A percentile compares a stretch with the other conserved stretches of the same genome.
Evolutionary conservation across 176 grass and related monocot genomes (phyloP).

Genomic region (Sorghum bicolor): Sorghum_bicolor_NCBIv3 NC_012870.2:65728501-65729000

Average conservation of each 20-base stretch:
- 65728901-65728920: neutral
- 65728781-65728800: neutral
- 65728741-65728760: neutral
- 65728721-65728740: neutral
- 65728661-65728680: slow-evolving; percentile 6
- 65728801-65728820: neutral
- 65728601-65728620: neutral
- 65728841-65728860: neutral
- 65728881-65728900: neutral
- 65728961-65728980: slow-evolving; percentile 11
- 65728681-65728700: neutral
- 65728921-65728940: neutral
- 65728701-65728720: neutral
- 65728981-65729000: neutral
- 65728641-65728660: neutral
- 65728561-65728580: neutral
- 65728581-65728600: neutral
- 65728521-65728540: neutral
- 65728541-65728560: neutral
- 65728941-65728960: neutral
- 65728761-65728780: neutral
- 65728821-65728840: slow-evolving; percentile 5
- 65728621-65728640: neutral
- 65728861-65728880: neutral
- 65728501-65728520: neutral